Evolutionary conservation across 1,139 yeast genomes (phyloP), one percentile per base, ranked within the genome.

Genomic region (Yamadazyma atlantica): DNA sequence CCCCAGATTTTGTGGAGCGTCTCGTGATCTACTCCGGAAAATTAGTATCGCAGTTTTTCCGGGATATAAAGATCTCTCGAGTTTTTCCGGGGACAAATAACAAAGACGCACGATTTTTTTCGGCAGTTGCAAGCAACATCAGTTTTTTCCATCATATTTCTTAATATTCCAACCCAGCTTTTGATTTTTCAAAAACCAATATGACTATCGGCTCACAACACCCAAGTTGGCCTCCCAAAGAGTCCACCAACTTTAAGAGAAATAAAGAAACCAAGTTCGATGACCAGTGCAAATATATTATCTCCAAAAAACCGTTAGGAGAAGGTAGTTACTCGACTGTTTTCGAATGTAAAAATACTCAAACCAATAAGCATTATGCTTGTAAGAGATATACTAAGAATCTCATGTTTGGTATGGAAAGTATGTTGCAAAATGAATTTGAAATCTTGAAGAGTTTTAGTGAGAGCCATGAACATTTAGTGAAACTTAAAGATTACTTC

Each of bases 401-500:
- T 33, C 50, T 63, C 19, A 54, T 67, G 12, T 66, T 57, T 43
- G 74, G 73, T 1, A 44, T 63, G 34, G 73, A 55, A 44, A 43
- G 38, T 16, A 55, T 55, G 66, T 53, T 80, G 23, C 75, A 75
- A 38, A 77, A 76, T 49, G 86, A 80, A 55, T 75, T 80, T 46
- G 61, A 67, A 7, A 75, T 78, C 2, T 66, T 80, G 24, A 67
- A 74, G 41, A 62, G 68, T 66, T 73, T 62, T 57, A 78, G 63
- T 36, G 51, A 55, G 46, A 50, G 54, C n/a, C 84, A 82, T 53
- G 53, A 58, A 2, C 60, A 66, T 43, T 72, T 84, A 17, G 62
- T 85, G 39, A 81, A 82, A 25, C 61, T 85, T 38, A 70, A 79
- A 11, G 92, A 85, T 57, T 81, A 76, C 55, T 84, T 84, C 54